phyloP scores from a whole-genome alignment of 2,329 filamentous ascomycete species.

The Aphanoascus verrucosus region DNA sequence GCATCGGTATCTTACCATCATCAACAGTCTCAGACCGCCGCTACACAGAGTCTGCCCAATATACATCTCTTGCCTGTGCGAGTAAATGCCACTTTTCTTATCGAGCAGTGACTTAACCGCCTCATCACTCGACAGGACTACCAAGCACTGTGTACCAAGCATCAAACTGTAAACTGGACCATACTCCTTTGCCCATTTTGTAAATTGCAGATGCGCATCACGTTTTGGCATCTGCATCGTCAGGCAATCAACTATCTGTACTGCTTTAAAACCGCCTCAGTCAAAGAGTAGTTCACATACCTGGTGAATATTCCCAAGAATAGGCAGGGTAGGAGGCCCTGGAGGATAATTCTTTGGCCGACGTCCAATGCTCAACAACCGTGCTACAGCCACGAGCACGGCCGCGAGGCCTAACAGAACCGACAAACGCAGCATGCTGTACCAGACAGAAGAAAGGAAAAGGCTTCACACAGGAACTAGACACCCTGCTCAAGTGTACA shows the following conservation, averaged over 20 bases:
- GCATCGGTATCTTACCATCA: constrained; percentile 23
- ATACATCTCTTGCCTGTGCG: constrained; percentile 38
- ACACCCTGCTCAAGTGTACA: neutral
- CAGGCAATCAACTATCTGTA: neutral
- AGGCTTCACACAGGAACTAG: neutral
- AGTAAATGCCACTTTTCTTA: constrained; percentile 42
- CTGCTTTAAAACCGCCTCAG: neutral
- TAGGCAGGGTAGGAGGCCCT: constrained; percentile 42
- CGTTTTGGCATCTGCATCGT: constrained; percentile 32
- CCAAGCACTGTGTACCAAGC: constrained; percentile 39
- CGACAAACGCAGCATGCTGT: constrained; percentile 1
- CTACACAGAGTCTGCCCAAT: constrained; percentile 32
- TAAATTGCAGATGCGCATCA: constrained; percentile 38
- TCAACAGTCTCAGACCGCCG: constrained; percentile 22
- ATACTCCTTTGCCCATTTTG: constrained; percentile 45
- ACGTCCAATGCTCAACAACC: constrained; percentile 21
- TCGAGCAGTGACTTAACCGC: constrained; percentile 46
- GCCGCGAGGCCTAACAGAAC: constrained; percentile 11
- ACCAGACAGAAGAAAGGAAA: neutral
- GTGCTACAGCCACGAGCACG: constrained; percentile 12
- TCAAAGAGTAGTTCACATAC: constrained; percentile 6
- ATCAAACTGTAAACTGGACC: constrained; percentile 44
- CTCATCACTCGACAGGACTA: constrained; percentile 39
- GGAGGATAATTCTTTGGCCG: constrained; percentile 29
- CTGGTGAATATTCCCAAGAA: constrained; percentile 44